A percentile compares a stretch with the other conserved stretches of the same genome.
These are phyloP conservation scores for Chlorella sorokiniana DNA, from an alignment of 139 green algal genomes.

Conservation along the genomic window DNA sequence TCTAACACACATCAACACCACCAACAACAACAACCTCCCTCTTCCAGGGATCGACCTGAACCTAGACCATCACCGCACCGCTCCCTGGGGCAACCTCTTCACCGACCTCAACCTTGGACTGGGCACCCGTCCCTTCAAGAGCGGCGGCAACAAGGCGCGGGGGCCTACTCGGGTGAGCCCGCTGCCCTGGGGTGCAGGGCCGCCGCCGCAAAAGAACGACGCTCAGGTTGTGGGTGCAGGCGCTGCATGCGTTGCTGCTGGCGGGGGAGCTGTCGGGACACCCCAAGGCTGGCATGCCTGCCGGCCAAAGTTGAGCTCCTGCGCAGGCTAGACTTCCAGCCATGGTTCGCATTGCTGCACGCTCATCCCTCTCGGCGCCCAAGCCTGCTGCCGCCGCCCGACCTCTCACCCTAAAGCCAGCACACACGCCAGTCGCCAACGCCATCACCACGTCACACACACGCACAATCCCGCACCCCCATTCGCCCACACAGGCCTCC, in stretches of 20 bases:
- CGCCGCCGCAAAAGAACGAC: background rate
- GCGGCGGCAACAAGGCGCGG: background rate
- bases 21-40: background rate
- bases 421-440: background rate
- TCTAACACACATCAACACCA: no score
- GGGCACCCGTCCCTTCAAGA: background rate
- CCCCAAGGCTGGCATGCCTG: no score
- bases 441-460: background rate
- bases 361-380: no score
- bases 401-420: background rate
- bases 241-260: no score
- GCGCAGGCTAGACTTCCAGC: no score
- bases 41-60: background rate
- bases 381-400: no score
- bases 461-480: background rate
- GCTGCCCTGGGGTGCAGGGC: background rate
- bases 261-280: no score
- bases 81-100: conserved; percentile 9
- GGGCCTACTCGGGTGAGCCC: conserved; percentile 1
- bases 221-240: no score
- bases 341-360: no score
- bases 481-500: background rate
- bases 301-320: no score
- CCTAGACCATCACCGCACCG: background rate
- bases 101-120: background rate